Evolutionary conservation across 257 asterid genomes (phyloP), one percentile per base, ranked within the genome.

Genomic region (Cordia subcordata): DNA sequence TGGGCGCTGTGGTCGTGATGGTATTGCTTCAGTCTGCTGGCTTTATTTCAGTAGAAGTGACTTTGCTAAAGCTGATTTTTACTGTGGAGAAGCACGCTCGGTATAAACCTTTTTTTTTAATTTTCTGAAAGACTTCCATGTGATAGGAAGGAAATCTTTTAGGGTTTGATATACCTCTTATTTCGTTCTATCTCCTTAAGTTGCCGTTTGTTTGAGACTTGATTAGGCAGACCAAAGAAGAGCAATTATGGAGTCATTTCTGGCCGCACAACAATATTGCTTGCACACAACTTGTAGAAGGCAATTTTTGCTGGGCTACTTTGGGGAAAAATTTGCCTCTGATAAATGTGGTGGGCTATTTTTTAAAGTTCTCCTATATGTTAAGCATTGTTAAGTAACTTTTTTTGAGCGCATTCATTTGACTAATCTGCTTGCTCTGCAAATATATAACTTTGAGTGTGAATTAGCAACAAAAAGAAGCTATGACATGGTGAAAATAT

Each of bases 1-100:
- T 71, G 98, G 98, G 63, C 85, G 98, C 38, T 91, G 98, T 63
- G 98, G 98, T 46, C 75, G 98, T 75, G 98, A 91, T 67, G 96
- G 98, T 20, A 69, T 85, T 79, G 79, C 95, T 67, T 91, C 98
- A 55, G 74, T 73, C 82, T 91, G 98, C 80, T 79, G 71, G 82
- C 88, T 91, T 49, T 91, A 88, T 75, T 91, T 75, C 72, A 69
- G 90, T 42, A 83, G 96, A 74, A 78, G 94, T 68, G 94, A 88
- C 76, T 91, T 88, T 60, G 81, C 67, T 17, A 91, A 80, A 77
- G 95, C 81, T 52, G 96, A 88, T 11, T 91, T 82, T 74, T 91
- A 91, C 69, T 82, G 84, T 65, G 72, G 85, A 68, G 98, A 85
- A 60, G 96, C 94, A 62, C 77, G 72, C 47, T 77, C 95, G 21